These are phyloP conservation scores for Allomyces macrogynus DNA, from an alignment of 192 early-diverging fungal genomes.

Conservation along the genomic window DNA sequence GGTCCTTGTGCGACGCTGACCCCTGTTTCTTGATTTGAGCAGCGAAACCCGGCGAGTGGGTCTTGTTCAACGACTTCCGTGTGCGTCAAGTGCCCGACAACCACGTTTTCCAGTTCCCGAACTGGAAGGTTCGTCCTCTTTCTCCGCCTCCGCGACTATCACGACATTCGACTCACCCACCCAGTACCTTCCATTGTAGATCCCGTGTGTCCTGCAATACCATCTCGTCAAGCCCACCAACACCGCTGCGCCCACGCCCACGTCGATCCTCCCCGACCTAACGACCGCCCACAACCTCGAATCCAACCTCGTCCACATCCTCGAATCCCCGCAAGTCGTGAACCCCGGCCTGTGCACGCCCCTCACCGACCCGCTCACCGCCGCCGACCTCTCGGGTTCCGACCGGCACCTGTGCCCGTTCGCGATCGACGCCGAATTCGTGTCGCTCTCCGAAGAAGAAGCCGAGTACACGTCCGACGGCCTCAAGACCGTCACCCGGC, in stretches of 20 bases:
- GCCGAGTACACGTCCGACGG: conserved; percentile 84
- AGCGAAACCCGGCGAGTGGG: conserved; percentile 32
- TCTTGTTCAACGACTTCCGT: conserved; percentile 88
- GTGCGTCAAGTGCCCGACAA: conserved; percentile 50
- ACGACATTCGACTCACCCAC: no score
- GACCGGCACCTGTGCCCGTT: not conserved
- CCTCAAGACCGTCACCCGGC: conserved; percentile 58
- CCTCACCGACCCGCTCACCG: not conserved
- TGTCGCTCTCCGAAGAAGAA: conserved; percentile 64
- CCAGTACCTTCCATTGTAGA: no score
- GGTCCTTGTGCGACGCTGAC: no score
- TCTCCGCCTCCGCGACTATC: no score
- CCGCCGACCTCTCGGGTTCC: not conserved
- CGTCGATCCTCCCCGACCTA: no score
- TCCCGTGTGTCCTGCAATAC: no score
- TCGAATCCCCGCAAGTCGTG: conserved; percentile 34
- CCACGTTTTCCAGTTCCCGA: conserved; percentile 39
- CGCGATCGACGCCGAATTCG: conserved; percentile 93
- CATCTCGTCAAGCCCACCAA: no score
- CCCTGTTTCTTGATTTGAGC: no score
- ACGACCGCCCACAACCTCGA: no score
- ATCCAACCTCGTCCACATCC: conserved; percentile 9
- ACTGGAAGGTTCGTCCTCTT: conserved; percentile 22
- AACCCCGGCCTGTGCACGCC: conserved; percentile 17
- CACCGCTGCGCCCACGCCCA: no score